Conservation (phyloP, 306 rosid species). For the Acacia acuminata region DNA sequence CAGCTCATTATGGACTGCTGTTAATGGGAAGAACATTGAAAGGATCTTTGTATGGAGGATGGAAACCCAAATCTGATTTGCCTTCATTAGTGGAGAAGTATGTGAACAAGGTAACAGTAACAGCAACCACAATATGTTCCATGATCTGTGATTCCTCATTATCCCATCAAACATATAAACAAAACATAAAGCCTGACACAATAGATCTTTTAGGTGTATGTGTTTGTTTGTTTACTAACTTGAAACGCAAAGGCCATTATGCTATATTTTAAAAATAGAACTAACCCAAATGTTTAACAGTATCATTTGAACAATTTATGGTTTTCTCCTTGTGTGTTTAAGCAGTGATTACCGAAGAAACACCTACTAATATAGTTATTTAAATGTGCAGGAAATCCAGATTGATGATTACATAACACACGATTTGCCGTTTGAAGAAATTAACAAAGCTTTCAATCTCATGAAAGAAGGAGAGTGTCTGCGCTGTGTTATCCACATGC, state of each 20-base stretch:
- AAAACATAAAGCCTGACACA: background rate
- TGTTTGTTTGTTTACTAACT: background rate
- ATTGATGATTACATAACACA: slow-evolving; percentile 86
- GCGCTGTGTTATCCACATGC: slow-evolving; percentile 93
- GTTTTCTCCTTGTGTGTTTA: background rate
- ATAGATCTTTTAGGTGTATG: background rate
- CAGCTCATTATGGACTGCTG: slow-evolving; percentile 75
- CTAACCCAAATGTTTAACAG: background rate
- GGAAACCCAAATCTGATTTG: slow-evolving; percentile 95
- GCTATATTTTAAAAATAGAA: background rate
- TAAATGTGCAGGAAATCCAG: slow-evolving; percentile 71
- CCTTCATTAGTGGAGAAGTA: slow-evolving; percentile 90
- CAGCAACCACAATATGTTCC: background rate
- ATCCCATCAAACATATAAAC: background rate
- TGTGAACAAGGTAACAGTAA: slow-evolving; percentile 61
- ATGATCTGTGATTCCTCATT: slow-evolving; percentile 2
- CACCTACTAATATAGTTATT: slow-evolving; percentile 1
- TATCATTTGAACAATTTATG: background rate
- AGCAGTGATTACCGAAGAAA: background rate
- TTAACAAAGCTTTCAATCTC: slow-evolving; percentile 81
- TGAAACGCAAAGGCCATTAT: background rate
- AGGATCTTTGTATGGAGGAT: slow-evolving; percentile 93
- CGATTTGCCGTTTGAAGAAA: slow-evolving; percentile 66
- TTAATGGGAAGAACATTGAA: slow-evolving; percentile 84
- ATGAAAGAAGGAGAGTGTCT: slow-evolving; percentile 86